Evolutionary conservation across 2,329 filamentous ascomycete species (phyloP).

Genomic region (Ascochyta lentis): DNA sequence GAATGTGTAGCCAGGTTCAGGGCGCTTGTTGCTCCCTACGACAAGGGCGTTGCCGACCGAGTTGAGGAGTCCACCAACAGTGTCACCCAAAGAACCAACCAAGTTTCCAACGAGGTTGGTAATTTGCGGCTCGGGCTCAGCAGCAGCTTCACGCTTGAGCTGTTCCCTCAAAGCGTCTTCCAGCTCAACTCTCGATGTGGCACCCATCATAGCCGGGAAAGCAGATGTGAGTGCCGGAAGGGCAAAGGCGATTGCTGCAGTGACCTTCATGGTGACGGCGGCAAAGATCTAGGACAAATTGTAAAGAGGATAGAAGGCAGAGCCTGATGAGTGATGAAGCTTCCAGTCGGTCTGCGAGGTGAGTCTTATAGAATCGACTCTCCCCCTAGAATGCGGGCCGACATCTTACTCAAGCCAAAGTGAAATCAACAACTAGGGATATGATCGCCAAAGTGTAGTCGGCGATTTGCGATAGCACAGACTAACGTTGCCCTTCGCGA

Average conservation of each 20-base stretch:
- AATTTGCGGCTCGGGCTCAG: constrained; percentile 17
- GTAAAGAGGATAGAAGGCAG: not conserved
- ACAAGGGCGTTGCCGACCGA: constrained; percentile 26
- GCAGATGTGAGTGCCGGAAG: constrained; percentile 22
- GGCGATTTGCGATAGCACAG: not conserved
- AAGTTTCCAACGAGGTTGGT: constrained; percentile 11
- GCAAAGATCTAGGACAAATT: not conserved
- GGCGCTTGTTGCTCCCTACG: constrained; percentile 26
- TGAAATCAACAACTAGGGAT: not conserved
- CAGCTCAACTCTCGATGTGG: constrained; percentile 19
- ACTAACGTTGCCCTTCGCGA: not conserved
- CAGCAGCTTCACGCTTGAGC: constrained; percentile 17
- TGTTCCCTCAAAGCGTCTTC: constrained; percentile 19
- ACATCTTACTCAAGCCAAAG: not conserved
- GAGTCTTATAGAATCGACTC: constrained; percentile 2
- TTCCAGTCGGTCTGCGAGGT: not conserved
- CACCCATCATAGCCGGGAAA: constrained; percentile 26
- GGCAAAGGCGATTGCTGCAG: constrained; percentile 14
- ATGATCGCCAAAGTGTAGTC: constrained; percentile 1
- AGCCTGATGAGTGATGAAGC: not conserved
- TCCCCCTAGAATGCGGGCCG: not conserved
- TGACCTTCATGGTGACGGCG: constrained; percentile 21
- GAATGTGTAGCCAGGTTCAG: constrained; percentile 28
- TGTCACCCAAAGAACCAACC: constrained; percentile 15
- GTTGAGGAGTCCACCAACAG: constrained; percentile 24